These are phyloP conservation scores for Tilletia horrida DNA, from an alignment of 1,284 basidiomycete genomes.

Conservation along the genomic window DNA sequence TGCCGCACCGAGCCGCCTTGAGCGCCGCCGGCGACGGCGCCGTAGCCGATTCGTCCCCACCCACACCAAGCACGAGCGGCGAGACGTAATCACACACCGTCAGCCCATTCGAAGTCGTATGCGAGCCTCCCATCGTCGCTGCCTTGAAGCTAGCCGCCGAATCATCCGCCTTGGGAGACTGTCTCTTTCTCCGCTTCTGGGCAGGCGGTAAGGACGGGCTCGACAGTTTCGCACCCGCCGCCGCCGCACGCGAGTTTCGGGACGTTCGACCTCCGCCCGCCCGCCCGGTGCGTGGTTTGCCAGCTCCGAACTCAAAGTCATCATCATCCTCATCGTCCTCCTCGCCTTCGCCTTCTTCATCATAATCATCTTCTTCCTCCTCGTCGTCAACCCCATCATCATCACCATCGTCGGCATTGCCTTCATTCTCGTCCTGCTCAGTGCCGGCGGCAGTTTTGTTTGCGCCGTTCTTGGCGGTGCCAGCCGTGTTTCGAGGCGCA, in stretches of 20 bases:
- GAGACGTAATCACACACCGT: conserved; percentile 50
- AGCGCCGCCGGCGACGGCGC: not conserved
- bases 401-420: not conserved
- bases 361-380: not conserved
- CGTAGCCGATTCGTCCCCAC: not conserved
- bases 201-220: not conserved
- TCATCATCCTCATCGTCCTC: not conserved
- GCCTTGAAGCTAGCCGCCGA: not conserved
- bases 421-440: not conserved
- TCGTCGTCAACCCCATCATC: conserved; percentile 3
- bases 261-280: not conserved
- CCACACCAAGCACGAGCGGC: conserved; percentile 26
- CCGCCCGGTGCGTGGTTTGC: not conserved
- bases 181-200: conserved; percentile 1
- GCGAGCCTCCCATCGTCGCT: not conserved
- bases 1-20: conserved; percentile 38
- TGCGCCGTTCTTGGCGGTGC: not conserved
- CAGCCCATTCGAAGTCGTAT: conserved; percentile 4
- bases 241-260: not conserved
- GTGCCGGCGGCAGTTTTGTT: not conserved
- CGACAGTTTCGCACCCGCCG: not conserved
- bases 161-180: not conserved
- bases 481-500: not conserved
- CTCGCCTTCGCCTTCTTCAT: not conserved
- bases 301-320: not conserved